Conservation (phyloP, 75 land plant species). For the Isoetes taiwanensis region DNA sequence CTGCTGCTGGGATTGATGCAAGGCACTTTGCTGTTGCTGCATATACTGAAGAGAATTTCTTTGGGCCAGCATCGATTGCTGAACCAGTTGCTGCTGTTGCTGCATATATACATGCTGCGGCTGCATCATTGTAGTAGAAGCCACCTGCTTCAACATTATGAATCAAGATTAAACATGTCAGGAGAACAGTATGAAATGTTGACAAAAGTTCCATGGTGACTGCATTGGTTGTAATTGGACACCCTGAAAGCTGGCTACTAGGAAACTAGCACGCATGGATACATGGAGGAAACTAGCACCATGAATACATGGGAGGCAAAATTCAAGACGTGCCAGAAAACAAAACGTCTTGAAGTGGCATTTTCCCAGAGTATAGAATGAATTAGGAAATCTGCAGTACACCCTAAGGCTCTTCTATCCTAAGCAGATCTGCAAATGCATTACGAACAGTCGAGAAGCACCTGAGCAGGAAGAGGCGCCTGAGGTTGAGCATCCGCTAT, state of each 20-base stretch:
- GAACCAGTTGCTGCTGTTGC: constrained; percentile 50
- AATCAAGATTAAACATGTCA: too few relatives aligned
- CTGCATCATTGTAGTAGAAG: constrained; percentile 40
- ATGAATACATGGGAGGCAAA: background rate
- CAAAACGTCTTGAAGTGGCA: background rate
- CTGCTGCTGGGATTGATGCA: constrained; percentile 41
- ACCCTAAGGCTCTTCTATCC: background rate
- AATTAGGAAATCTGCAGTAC: background rate
- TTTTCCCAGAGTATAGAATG: background rate
- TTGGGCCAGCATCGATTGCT: constrained; percentile 54
- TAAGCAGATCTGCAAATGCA: background rate
- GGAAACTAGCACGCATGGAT: background rate
- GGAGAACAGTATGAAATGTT: background rate
- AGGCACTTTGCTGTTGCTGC: constrained; percentile 22
- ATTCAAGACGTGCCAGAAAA: background rate
- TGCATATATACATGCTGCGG: constrained; percentile 44
- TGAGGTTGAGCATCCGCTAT: constrained; percentile 92
- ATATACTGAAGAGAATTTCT: constrained; percentile 45
- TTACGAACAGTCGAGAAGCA: too few relatives aligned
- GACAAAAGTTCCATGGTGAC: background rate
- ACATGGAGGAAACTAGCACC: background rate
- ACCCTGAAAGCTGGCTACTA: background rate
- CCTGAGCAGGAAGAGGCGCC: constrained; percentile 49
- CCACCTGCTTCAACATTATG: too few relatives aligned
- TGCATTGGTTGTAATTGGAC: background rate